These are phyloP conservation scores for Coffea humblotiana DNA, from an alignment of 305 asterid genomes.

Conservation along the genomic window DNA sequence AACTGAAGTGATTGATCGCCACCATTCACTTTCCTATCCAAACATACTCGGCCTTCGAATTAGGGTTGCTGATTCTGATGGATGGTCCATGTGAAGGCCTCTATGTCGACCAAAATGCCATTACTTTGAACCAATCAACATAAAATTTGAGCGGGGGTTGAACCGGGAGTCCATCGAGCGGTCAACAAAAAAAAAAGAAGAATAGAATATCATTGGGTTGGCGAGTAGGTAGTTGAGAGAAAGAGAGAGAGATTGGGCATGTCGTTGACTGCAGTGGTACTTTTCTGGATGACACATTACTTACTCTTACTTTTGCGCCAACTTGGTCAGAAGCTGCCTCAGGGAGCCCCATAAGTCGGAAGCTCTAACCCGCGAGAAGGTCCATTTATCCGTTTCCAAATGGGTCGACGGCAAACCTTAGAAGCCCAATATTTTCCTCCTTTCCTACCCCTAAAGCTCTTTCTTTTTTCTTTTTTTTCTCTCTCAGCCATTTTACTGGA, in stretches of 20 bases:
- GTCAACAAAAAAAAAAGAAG: not conserved
- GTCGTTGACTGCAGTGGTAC: slow-evolving; percentile 79
- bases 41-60: too few relatives aligned
- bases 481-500: too few relatives aligned
- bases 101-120: not conserved
- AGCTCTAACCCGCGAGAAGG: slow-evolving; percentile 77
- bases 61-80: not conserved
- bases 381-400: slow-evolving; percentile 70
- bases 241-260: slow-evolving; percentile 23
- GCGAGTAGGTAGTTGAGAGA: too few relatives aligned
- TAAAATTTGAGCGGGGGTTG: too few relatives aligned
- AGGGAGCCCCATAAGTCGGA: slow-evolving; percentile 79
- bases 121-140: too few relatives aligned
- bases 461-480: too few relatives aligned
- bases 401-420: slow-evolving; percentile 82
- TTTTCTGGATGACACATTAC: slow-evolving; percentile 89
- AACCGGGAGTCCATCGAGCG: too few relatives aligned
- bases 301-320: slow-evolving; percentile 79
- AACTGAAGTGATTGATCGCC: too few relatives aligned
- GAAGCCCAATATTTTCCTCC: slow-evolving; percentile 55
- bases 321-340: slow-evolving; percentile 81
- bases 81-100: not conserved
- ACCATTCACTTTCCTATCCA: too few relatives aligned
- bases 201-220: too few relatives aligned
- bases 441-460: too few relatives aligned